Conservation (phyloP, 306 rosid genomes). For the Cucumis melo region DNA sequence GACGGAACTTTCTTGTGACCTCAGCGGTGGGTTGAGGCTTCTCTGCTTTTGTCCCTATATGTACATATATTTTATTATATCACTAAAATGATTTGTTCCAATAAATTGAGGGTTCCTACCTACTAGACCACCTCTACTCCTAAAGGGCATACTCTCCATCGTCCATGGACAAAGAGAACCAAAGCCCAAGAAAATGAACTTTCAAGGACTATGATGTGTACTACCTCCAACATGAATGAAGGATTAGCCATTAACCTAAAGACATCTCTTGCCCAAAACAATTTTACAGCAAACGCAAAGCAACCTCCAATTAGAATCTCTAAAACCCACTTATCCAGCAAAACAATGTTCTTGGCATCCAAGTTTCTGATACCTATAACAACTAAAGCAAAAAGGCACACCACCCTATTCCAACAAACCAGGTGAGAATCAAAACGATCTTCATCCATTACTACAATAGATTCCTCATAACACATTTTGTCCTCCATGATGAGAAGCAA, state of each 20-base stretch:
- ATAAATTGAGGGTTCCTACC: neutral
- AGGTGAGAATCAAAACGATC: neutral
- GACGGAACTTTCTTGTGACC: neutral
- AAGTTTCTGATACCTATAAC: neutral
- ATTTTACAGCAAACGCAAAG: neutral
- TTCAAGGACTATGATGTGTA: neutral
- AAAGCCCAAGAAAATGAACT: neutral
- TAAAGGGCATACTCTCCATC: neutral
- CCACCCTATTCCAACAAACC: neutral
- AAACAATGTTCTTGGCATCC: neutral
- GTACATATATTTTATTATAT: neutral
- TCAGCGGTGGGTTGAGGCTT: neutral
- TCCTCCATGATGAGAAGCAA: neutral
- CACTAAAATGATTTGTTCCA: neutral
- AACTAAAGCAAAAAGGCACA: neutral
- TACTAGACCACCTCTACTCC: neutral
- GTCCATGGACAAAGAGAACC: neutral
- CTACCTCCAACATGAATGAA: neutral
- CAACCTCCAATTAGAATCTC: neutral
- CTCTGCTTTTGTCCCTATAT: neutral
- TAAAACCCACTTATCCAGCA: neutral
- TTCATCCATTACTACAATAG: neutral
- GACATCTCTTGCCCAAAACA: neutral
- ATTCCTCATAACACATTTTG: neutral
- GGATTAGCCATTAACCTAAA: neutral